phyloP scores from a whole-genome alignment of 805 yeast species.

The Starmerella bombi region DNA sequence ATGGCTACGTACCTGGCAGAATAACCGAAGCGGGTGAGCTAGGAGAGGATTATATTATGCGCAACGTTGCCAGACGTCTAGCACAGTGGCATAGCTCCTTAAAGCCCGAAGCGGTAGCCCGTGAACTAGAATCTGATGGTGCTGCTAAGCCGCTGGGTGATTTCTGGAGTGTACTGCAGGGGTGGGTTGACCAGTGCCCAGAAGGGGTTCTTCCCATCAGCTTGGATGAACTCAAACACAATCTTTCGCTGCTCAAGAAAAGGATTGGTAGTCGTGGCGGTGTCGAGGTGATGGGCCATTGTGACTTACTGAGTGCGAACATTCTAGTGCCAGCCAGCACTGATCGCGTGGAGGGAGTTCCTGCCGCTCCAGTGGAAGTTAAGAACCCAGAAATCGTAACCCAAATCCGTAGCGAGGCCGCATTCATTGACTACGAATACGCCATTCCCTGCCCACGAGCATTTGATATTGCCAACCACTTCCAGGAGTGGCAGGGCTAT shows the following conservation, averaged over 20 bases:
- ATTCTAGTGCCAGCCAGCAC: conserved; percentile 41
- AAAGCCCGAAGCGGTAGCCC: conserved; percentile 9
- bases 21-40: conserved; percentile 46
- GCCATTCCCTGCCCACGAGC: conserved; percentile 62
- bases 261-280: conserved; percentile 37
- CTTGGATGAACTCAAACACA: conserved; percentile 34
- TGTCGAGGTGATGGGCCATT: conserved; percentile 45
- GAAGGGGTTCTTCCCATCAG: conserved; percentile 29
- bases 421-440: conserved; percentile 60
- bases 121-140: neutral
- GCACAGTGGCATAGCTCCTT: conserved; percentile 58
- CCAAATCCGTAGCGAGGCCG: conserved; percentile 23
- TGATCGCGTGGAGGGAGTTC: conserved; percentile 1
- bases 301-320: conserved; percentile 64
- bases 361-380: conserved; percentile 9
- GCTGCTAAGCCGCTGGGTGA: conserved; percentile 23
- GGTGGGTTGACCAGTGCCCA: conserved; percentile 56
- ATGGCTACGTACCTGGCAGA: conserved; percentile 55
- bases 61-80: conserved; percentile 48
- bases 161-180: conserved; percentile 47
- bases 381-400: neutral
- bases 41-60: conserved; percentile 35
- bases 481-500: conserved; percentile 74
- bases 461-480: conserved; percentile 61
- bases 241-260: conserved; percentile 42